Conservation (phyloP, 257 asterid species). For the Jacaranda mimosifolia region DNA sequence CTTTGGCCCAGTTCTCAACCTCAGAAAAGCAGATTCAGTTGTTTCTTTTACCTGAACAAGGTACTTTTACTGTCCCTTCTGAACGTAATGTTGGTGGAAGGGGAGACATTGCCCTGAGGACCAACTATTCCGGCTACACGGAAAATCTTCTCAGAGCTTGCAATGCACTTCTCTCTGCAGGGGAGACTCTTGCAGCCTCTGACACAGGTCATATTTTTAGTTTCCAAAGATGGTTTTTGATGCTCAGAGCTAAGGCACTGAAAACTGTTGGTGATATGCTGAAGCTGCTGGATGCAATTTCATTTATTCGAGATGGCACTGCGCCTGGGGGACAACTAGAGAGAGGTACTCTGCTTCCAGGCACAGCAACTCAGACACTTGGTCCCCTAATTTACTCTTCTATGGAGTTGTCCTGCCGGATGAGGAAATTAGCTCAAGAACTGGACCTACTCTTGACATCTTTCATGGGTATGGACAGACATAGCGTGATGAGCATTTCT, state of each 20-base stretch:
- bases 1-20: constrained; percentile 62
- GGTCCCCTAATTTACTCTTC: constrained; percentile 46
- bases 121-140: constrained; percentile 32
- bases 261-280: constrained; percentile 53
- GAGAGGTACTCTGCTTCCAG: constrained; percentile 32
- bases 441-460: constrained; percentile 67
- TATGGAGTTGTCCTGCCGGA: constrained; percentile 52
- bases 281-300: constrained; percentile 47
- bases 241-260: constrained; percentile 63
- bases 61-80: constrained; percentile 11
- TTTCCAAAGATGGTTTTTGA: constrained; percentile 83
- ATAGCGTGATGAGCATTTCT: constrained; percentile 61
- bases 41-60: constrained; percentile 40
- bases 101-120: constrained; percentile 36
- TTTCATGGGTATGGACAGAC: constrained; percentile 66
- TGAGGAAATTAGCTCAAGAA: constrained; percentile 70
- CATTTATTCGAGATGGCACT: constrained; percentile 41
- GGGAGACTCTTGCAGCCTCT: constrained; percentile 56
- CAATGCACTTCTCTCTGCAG: constrained; percentile 51
- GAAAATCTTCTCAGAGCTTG: constrained; percentile 56
- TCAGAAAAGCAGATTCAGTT: constrained; percentile 68
- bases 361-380: constrained; percentile 29
- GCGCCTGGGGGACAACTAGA: constrained; percentile 39
- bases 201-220: constrained; percentile 43
- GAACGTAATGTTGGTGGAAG: constrained; percentile 35